phyloP scores from a whole-genome alignment of 495 filamentous ascomycete species.

The Apiosordaria backusii region DNA sequence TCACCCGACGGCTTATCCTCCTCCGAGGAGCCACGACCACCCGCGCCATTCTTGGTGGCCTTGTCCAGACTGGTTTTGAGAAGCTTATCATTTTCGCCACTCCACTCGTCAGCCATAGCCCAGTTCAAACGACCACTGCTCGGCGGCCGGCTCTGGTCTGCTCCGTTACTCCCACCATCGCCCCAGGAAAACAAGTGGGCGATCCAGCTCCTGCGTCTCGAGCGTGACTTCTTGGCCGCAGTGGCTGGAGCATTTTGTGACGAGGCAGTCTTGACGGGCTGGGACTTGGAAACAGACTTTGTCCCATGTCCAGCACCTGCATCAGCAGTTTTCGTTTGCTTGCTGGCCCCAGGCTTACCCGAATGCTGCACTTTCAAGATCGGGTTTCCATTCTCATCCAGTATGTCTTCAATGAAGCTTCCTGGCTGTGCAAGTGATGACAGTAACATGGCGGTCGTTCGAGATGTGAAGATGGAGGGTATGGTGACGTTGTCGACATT shows the following conservation, averaged over 20 bases:
- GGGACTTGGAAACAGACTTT: not conserved
- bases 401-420: slow-evolving; percentile 51
- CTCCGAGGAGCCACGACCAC: slow-evolving; percentile 18
- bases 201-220: slow-evolving; percentile 49
- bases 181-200: slow-evolving; percentile 53
- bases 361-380: slow-evolving; percentile 47
- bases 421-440: slow-evolving; percentile 81
- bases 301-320: slow-evolving; percentile 11
- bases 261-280: slow-evolving; percentile 6
- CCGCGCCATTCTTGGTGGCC: slow-evolving; percentile 28
- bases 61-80: slow-evolving; percentile 38
- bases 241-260: slow-evolving; percentile 15
- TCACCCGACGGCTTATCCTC: slow-evolving; percentile 46
- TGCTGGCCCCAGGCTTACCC: slow-evolving; percentile 40
- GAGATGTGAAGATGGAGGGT: slow-evolving; percentile 88
- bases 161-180: slow-evolving; percentile 20
- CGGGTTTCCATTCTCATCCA: slow-evolving; percentile 52
- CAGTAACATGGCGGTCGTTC: slow-evolving; percentile 89
- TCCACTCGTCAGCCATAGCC: slow-evolving; percentile 66
- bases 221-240: slow-evolving; percentile 8
- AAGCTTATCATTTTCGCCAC: slow-evolving; percentile 48
- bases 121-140: slow-evolving; percentile 81
- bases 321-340: slow-evolving; percentile 33
- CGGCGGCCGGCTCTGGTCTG: slow-evolving; percentile 67
- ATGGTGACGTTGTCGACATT: slow-evolving; percentile 94